A percentile compares a stretch with the other conserved stretches of the same genome.
Conservation (phyloP, 176 grass and related monocot genomes). For the Phragmites australis region DNA sequence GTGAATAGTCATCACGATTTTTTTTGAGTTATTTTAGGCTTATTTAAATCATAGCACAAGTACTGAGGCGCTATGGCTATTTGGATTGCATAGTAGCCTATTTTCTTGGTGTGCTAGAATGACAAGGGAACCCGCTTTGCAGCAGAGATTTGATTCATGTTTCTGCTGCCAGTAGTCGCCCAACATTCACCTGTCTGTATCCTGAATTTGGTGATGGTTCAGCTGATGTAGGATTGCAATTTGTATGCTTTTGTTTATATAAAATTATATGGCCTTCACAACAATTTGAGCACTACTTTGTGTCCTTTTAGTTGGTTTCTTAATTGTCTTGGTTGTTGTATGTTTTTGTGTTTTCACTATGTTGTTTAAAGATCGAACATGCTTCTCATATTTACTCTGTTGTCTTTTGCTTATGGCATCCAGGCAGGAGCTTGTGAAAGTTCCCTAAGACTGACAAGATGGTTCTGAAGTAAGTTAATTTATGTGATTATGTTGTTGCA, state of each 20-base stretch:
- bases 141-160: constrained; percentile 12
- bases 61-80: constrained; percentile 44
- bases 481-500: neutral
- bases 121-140: constrained; percentile 48
- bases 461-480: constrained; percentile 81
- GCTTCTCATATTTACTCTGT: neutral
- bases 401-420: neutral
- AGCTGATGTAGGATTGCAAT: neutral
- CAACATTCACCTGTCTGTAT: neutral
- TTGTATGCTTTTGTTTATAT: neutral
- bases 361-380: neutral
- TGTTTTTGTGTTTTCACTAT: neutral
- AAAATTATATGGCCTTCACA: neutral
- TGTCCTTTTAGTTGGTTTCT: neutral
- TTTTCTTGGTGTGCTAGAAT: constrained; percentile 42
- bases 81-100: constrained; percentile 27
- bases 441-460: constrained; percentile 51
- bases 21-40: neutral
- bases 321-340: neutral
- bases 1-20: neutral
- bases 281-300: neutral
- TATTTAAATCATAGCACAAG: constrained; percentile 26
- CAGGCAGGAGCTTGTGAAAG: constrained; percentile 34
- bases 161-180: constrained; percentile 48
- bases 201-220: neutral